Conservation (phyloP, 2,329 filamentous ascomycete genomes). For the Tolypocladium ovalisporum region DNA sequence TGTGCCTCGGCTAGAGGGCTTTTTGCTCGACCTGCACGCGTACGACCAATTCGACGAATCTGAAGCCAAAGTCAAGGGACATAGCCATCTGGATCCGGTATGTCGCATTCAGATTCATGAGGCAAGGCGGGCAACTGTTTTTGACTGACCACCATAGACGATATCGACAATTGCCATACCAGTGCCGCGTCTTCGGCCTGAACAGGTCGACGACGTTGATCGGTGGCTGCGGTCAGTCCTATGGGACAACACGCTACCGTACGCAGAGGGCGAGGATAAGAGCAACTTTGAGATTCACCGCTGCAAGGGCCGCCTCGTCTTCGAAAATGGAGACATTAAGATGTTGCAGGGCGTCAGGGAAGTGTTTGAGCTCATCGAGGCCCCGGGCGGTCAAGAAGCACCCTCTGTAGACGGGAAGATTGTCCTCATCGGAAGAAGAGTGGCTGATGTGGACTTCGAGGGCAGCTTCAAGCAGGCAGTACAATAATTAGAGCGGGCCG, state of each 20-base stretch:
- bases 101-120: constrained; percentile 16
- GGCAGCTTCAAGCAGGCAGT: constrained; percentile 26
- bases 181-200: constrained; percentile 46
- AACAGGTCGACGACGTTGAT: constrained; percentile 57
- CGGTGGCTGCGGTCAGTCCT: constrained; percentile 72
- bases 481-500: constrained; percentile 5
- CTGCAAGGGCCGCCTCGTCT: constrained; percentile 66
- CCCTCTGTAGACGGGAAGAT: constrained; percentile 39
- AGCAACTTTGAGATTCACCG: constrained; percentile 70
- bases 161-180: constrained; percentile 74
- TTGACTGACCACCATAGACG: constrained; percentile 37
- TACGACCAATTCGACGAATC: constrained; percentile 74
- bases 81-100: constrained; percentile 85
- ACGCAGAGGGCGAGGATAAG: constrained; percentile 20
- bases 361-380: constrained; percentile 82
- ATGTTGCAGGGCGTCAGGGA: constrained; percentile 88
- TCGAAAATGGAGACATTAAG: constrained; percentile 54
- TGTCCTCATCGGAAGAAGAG: constrained; percentile 50
- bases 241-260: constrained; percentile 64
- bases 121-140: neutral
- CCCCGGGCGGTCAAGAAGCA: constrained; percentile 21
- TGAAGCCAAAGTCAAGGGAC: constrained; percentile 63
- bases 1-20: constrained; percentile 73
- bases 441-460: constrained; percentile 41
- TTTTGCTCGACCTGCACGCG: constrained; percentile 81